Evolutionary conservation across 441 rosid species (phyloP).

Genomic region (Pelargonium fulgidum): DNA sequence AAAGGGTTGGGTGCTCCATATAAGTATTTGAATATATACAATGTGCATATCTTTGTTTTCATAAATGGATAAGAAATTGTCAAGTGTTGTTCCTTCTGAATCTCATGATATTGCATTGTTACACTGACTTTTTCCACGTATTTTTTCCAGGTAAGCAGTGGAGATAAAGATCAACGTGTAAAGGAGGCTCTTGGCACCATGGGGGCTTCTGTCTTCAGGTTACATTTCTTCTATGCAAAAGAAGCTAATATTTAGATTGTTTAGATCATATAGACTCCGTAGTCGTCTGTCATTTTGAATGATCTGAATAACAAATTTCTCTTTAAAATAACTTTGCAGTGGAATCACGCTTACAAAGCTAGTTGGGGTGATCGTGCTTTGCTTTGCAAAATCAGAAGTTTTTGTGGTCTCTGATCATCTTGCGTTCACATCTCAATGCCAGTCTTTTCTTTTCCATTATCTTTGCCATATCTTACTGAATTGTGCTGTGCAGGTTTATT

Average conservation of each 20-base stretch:
- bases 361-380: conserved; percentile 89
- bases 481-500: conserved; percentile 55
- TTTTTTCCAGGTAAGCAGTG: conserved; percentile 54
- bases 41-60: neutral
- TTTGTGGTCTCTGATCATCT: conserved; percentile 91
- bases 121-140: neutral
- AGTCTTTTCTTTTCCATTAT: conserved; percentile 10
- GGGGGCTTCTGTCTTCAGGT: conserved; percentile 99
- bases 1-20: neutral
- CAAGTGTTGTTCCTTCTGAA: neutral
- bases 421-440: too few relatives aligned
- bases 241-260: neutral
- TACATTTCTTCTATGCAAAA: conserved; percentile 17
- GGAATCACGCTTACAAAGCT: conserved; percentile 94
- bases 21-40: neutral
- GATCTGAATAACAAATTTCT: neutral
- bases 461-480: too few relatives aligned
- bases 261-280: too few relatives aligned
- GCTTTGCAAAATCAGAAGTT: conserved; percentile 92
- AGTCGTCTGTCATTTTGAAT: too few relatives aligned
- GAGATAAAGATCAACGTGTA: conserved; percentile 68
- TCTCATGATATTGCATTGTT: neutral
- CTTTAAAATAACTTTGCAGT: conserved; percentile 34
- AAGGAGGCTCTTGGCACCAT: conserved; percentile 77
- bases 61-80: neutral